Base-by-base conservation (phyloP, 1,284 basidiomycete species). In the Tremellales sp. region DNA sequence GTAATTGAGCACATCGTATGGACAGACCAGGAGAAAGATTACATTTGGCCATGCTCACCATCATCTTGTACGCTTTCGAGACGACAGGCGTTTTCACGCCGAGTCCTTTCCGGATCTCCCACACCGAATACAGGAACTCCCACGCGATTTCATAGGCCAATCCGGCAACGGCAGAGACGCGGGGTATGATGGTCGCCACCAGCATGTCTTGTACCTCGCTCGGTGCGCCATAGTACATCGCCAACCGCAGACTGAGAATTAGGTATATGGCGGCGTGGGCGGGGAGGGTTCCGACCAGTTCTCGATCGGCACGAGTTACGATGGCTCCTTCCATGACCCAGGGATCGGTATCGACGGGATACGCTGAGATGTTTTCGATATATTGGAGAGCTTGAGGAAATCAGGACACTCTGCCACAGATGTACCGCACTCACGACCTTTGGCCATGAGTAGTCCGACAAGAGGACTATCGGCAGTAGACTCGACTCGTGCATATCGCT, bases 191-290 rank as follows among this genome's bases (percentile, higher is more conserved):
- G 0, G 22, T 18, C 7, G 35, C 16, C 12, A 58, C 16, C 4
- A 60, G 35, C 0, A 25, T 21, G 5, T 22, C 14, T 16, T 57
- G 36, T 2, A 46, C 47, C 3, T 49, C 46, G 7, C 47, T 13
- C 0, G 65, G 60, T 1, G 63, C 63, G 32, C 64, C 59, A 45
- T 53, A 68, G 5, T 61, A 41, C 1, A 62, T 49, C 10, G 60
- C 53, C 5, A 64, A 47, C 0, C 63, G 56, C 3, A 68, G 45
- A 3, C 49, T 43, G 8, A 57, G 33, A 4, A 27, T 40, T 18
- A 53, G 43, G 27, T 43, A 49, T 4, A 61, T 43, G 12, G 50
- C 56, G 10, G 33, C 32, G 34, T 63, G 60, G 27, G 58, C 35
- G 4, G 33, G 28, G 5, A 62, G 43, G 3, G 25, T 34, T 9